phyloP scores from a whole-genome alignment of 129 eudicot genomes.

The Solidago caesia region DNA sequence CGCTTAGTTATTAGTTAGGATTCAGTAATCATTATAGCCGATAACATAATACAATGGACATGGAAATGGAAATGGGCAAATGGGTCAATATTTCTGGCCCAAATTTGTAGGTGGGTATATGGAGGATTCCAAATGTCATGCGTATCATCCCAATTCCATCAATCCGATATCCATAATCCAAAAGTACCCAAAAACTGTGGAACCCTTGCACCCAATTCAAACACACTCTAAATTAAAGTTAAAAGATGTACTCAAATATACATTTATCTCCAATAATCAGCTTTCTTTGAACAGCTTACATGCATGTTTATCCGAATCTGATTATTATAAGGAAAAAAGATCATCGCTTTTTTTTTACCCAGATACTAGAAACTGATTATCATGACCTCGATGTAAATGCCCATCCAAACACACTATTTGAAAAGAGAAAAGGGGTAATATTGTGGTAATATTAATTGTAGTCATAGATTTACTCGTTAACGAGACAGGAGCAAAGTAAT shows the following conservation, averaged over 20 bases:
- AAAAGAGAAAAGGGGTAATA: background rate
- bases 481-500: background rate
- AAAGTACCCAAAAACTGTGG: background rate
- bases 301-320: background rate
- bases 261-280: background rate
- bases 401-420: background rate
- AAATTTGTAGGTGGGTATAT: background rate
- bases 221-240: background rate
- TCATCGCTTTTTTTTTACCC: background rate
- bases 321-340: background rate
- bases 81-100: too few relatives aligned
- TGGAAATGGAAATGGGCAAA: too few relatives aligned
- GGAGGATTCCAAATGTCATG: background rate
- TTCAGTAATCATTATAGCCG: background rate
- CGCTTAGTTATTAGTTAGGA: background rate
- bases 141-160: too few relatives aligned
- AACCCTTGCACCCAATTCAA: background rate
- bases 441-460: background rate
- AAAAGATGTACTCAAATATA: background rate
- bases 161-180: too few relatives aligned
- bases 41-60: too few relatives aligned
- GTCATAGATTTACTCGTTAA: background rate
- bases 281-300: background rate
- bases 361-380: background rate
- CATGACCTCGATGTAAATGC: background rate